These are phyloP conservation scores for Colletotrichum karsti DNA, from an alignment of 2,329 filamentous ascomycete species.

Conservation along the genomic window DNA sequence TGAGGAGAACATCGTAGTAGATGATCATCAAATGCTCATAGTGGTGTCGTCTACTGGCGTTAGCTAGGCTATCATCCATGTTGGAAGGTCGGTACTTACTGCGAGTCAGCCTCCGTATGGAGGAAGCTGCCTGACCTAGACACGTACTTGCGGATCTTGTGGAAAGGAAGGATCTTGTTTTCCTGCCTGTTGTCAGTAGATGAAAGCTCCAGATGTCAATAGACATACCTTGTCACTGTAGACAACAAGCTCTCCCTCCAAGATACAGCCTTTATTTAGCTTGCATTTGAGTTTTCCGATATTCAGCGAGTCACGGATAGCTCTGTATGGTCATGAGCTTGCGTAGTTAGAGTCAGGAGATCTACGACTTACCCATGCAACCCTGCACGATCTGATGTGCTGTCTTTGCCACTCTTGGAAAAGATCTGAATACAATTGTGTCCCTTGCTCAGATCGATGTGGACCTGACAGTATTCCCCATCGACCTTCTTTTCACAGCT, in stretches of 20 bases:
- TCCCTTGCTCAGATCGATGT: slow-evolving; percentile 72
- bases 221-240: slow-evolving; percentile 70
- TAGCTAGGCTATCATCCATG: slow-evolving; percentile 22
- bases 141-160: slow-evolving; percentile 85
- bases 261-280: slow-evolving; percentile 73
- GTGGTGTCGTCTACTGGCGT: slow-evolving; percentile 49
- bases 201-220: not conserved
- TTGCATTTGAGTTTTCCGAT: slow-evolving; percentile 67
- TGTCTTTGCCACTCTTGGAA: slow-evolving; percentile 92
- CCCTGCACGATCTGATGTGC: slow-evolving; percentile 73
- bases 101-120: slow-evolving; percentile 74
- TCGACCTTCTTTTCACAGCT: slow-evolving; percentile 86
- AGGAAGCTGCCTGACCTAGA: slow-evolving; percentile 75
- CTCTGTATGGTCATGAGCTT: slow-evolving; percentile 42
- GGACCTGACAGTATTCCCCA: slow-evolving; percentile 90
- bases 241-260: slow-evolving; percentile 85
- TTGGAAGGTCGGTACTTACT: slow-evolving; percentile 50
- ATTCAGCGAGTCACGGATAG: slow-evolving; percentile 70
- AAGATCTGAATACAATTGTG: slow-evolving; percentile 77
- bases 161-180: slow-evolving; percentile 75
- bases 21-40: slow-evolving; percentile 69
- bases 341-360: not conserved
- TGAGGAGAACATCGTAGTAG: slow-evolving; percentile 65
- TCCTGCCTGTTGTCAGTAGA: slow-evolving; percentile 47
- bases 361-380: slow-evolving; percentile 60